Percentiles rank a stretch among this genome's conserved stretches.
Conservation (phyloP, 192 early-diverging fungal species). For the Coemansia sp. region DNA sequence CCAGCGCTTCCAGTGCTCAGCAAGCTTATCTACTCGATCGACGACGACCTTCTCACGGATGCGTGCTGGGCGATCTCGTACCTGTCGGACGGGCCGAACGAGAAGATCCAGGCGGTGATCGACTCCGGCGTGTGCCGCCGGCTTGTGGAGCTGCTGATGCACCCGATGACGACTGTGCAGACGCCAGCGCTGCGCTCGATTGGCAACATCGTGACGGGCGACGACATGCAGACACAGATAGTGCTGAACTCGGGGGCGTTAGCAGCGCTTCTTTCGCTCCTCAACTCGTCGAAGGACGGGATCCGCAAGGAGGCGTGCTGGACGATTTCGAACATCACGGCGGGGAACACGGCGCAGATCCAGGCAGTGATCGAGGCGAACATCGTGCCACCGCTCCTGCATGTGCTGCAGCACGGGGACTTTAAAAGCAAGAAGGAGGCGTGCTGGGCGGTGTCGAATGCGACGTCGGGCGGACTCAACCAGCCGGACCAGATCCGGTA, state of each 20-base stretch:
- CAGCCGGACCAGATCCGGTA: slow-evolving; percentile 94
- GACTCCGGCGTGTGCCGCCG: slow-evolving; percentile 93
- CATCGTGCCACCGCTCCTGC: slow-evolving; percentile 88
- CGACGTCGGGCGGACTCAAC: slow-evolving; percentile 89
- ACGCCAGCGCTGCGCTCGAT: slow-evolving; percentile 96
- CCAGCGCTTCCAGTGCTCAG: slow-evolving; percentile 88
- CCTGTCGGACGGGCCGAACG: slow-evolving; percentile 94
- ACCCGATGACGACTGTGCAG: slow-evolving; percentile 85
- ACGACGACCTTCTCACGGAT: slow-evolving; percentile 96
- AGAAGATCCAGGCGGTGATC: slow-evolving; percentile 98
- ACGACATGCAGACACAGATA: slow-evolving; percentile 96
- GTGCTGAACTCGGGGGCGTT: slow-evolving; percentile 91
- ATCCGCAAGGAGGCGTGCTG: slow-evolving; percentile 99
- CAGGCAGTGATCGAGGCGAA: slow-evolving; percentile 94
- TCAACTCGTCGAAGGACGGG: slow-evolving; percentile 87
- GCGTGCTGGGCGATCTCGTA: slow-evolving; percentile 99
- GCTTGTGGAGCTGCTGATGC: slow-evolving; percentile 91
- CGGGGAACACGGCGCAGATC: slow-evolving; percentile 92
- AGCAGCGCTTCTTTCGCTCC: slow-evolving; percentile 74
- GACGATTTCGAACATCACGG: slow-evolving; percentile 99
- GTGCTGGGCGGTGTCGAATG: slow-evolving; percentile 99
- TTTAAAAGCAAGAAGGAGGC: slow-evolving; percentile 99
- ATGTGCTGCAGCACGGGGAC: slow-evolving; percentile 84
- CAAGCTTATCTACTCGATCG: slow-evolving; percentile 85
- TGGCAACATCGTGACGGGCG: slow-evolving; percentile 99